A percentile compares a stretch with the other conserved stretches of the same genome.
Evolutionary conservation across 768 basidiomycete species (phyloP).

Genomic region (Ramaria sp.): DNA sequence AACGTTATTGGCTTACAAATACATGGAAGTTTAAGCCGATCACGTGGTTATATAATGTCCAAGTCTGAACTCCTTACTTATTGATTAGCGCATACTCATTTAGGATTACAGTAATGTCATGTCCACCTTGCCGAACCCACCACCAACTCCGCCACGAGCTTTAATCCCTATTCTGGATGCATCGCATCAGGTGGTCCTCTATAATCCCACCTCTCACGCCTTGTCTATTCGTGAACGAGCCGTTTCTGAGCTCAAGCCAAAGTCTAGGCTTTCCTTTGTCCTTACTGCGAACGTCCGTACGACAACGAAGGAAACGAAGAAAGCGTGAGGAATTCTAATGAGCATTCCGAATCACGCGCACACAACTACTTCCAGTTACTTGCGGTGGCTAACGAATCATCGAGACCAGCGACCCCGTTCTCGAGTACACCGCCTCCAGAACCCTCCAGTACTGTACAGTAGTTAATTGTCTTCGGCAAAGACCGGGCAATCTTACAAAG

Average conservation of each 20-base stretch:
- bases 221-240: slow-evolving; percentile 43
- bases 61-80: too few species aligned
- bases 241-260: slow-evolving; percentile 11
- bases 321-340: slow-evolving; percentile 18
- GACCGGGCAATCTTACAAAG: too few species aligned
- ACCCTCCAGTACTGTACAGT: too few species aligned
- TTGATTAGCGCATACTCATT: too few species aligned
- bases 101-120: too few species aligned
- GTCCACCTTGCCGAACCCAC: neutral
- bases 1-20: too few species aligned
- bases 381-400: slow-evolving; percentile 54
- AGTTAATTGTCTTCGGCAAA: too few species aligned
- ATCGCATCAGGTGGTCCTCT: slow-evolving; percentile 78
- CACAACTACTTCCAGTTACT: slow-evolving; percentile 77
- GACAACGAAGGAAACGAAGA: slow-evolving; percentile 16
- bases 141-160: neutral
- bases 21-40: too few species aligned
- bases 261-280: slow-evolving; percentile 31
- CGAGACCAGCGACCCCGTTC: slow-evolving; percentile 21
- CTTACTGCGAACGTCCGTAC: slow-evolving; percentile 62
- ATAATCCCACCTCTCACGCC: slow-evolving; percentile 79
- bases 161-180: slow-evolving; percentile 58
- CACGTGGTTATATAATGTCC: too few species aligned
- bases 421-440: neutral
- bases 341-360: slow-evolving; percentile 37